Percentiles rank a stretch among this genome's conserved stretches.
Conservation (phyloP, 1,284 basidiomycete genomes). For the Malassezia sympodialis region DNA sequence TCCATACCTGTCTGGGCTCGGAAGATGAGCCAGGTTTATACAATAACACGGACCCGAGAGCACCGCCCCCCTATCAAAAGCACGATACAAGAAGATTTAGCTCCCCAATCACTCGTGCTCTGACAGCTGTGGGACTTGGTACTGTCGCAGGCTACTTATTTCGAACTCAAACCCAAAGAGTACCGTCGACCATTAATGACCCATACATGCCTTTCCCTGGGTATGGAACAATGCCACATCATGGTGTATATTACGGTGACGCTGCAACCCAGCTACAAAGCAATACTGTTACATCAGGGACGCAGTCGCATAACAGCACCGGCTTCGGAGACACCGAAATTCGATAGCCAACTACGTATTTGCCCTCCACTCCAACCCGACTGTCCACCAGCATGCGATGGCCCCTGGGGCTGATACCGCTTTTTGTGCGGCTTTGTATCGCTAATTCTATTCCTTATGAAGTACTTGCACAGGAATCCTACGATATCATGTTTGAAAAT, state of each 20-base stretch:
- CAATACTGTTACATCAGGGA: background rate
- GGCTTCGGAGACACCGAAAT: constrained; percentile 13
- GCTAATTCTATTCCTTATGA: background rate
- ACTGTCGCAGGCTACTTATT: constrained; percentile 7
- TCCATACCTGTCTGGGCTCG: constrained; percentile 4
- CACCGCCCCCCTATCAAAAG: constrained; percentile 5
- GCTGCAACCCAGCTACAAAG: constrained; percentile 2
- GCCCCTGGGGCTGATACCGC: background rate
- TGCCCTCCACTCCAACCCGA: background rate
- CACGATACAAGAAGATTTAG: background rate
- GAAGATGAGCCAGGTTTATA: background rate
- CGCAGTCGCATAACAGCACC: constrained; percentile 1
- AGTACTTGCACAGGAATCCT: background rate
- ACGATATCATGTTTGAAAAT: constrained; percentile 6
- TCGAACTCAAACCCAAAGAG: background rate
- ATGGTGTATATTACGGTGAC: constrained; percentile 9
- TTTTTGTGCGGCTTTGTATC: background rate
- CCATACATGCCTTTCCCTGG: constrained; percentile 2
- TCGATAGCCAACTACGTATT: background rate
- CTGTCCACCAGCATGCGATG: background rate
- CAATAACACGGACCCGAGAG: background rate
- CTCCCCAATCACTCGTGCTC: constrained; percentile 1
- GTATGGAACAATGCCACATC: constrained; percentile 11
- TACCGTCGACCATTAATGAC: background rate
- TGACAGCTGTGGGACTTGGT: constrained; percentile 12